phyloP scores from a whole-genome alignment of 805 yeast species.

The Saccharomycopsis capsularis region DNA sequence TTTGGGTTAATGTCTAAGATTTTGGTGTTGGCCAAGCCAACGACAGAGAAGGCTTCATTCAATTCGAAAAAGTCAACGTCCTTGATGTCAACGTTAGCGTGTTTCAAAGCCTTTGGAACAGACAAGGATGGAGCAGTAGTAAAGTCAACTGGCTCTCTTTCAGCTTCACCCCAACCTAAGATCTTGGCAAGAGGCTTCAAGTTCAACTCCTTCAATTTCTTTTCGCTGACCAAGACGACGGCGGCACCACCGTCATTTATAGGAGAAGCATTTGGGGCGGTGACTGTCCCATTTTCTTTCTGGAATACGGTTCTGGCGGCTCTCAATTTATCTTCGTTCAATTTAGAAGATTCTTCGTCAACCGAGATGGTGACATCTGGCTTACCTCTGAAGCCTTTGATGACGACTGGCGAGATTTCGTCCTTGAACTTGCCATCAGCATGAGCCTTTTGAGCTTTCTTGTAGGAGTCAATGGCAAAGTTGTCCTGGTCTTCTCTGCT shows the following conservation, averaged over 20 bases:
- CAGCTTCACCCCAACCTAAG: constrained; percentile 97
- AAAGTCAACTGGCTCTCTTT: constrained; percentile 88
- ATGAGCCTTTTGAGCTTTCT: constrained; percentile 78
- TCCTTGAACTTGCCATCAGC: constrained; percentile 69
- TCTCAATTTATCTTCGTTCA: constrained; percentile 69
- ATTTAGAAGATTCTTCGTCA: constrained; percentile 81
- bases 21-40: constrained; percentile 84
- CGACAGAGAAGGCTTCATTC: constrained; percentile 97
- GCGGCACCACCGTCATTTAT: constrained; percentile 99
- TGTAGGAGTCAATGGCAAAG: constrained; percentile 78
- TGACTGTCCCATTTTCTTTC: constrained; percentile 89
- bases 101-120: constrained; percentile 90
- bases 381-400: constrained; percentile 88
- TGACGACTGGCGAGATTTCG: constrained; percentile 83
- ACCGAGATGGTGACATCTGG: constrained; percentile 63
- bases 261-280: constrained; percentile 96
- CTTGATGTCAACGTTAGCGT: constrained; percentile 55
- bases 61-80: constrained; percentile 89
- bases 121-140: constrained; percentile 95
- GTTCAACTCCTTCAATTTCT: constrained; percentile 76
- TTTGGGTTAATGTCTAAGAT: constrained; percentile 52
- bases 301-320: constrained; percentile 92
- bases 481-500: constrained; percentile 86
- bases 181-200: constrained; percentile 86
- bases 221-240: constrained; percentile 76